Base-by-base conservation (phyloP, 768 basidiomycete genomes). In the Suillus cothurnatus region DNA sequence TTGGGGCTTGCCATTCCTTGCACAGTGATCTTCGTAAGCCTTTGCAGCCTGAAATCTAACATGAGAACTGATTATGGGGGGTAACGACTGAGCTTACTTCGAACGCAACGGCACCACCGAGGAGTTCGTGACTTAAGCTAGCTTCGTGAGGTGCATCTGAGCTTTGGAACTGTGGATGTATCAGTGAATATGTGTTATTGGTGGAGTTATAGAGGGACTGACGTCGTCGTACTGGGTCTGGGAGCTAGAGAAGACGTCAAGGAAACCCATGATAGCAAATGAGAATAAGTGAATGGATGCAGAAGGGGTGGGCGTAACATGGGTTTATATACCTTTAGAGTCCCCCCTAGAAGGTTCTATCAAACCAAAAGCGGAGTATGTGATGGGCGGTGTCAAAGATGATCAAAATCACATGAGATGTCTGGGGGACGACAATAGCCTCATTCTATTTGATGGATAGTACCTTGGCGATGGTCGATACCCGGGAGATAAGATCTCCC, bases 21-120 rank as follows among this genome's bases (percentile, higher is more conserved):
- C 66, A 23, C 47, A 34, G 52, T 67, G 64, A n/a, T 65, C n/a
- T 47, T 67, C 64, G 23, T 65, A 67, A 23, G 66, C 66, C 32
- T 61, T 65, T n/a, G 66, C 66, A 17, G 66, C 66, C 66, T 67
- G 17, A 31, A 14, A 19, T 38, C 23, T 4, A 39, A 23, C n/a
- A 58, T 56, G 50, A 43, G 6, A 28, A 39, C 36, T 52, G n/a
- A 17, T 19, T 26, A 8, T 26, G 34, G 36, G 2, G 17, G 32
- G 39, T 1, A 38, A 28, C 23, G 9, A 15, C 9, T 21, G 38
- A 43, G 19, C 60, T 49, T 49, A 67, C 66, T 36, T 66, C 66
- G 59, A 66, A 67, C 9, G 66, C 28, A 8, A 55, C 66, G 32
- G 66, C 66, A 31, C 38, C 63, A 5, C 60, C 63, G 38, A 56